A percentile compares a stretch with the other conserved stretches of the same genome.
These are phyloP conservation scores for Cyclanthera cordifolia DNA, from an alignment of 306 rosid genomes.

Conservation along the genomic window DNA sequence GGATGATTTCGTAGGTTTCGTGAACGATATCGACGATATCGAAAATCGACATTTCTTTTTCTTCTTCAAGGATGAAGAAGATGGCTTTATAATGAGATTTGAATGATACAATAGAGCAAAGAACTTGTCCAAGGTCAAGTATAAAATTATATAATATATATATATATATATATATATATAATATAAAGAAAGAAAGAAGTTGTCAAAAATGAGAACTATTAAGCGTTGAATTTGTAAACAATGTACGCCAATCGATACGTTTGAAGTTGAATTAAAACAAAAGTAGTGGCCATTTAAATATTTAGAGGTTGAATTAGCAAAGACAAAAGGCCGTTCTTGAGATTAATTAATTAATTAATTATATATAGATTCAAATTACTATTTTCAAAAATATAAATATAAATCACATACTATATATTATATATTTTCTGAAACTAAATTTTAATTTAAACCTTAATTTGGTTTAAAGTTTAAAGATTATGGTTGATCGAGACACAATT, in stretches of 20 bases:
- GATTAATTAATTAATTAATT: too few relatives aligned
- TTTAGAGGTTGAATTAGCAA: neutral
- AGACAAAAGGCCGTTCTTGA: neutral
- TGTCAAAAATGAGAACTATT: neutral
- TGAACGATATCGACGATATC: conserved; percentile 21
- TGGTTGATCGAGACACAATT: too few relatives aligned
- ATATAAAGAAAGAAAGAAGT: neutral
- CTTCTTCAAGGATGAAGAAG: neutral
- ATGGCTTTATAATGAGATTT: neutral
- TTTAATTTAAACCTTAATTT: too few relatives aligned
- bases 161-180: too few relatives aligned
- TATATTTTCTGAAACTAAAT: too few relatives aligned
- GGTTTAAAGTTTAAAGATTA: too few relatives aligned
- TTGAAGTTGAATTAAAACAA: neutral
- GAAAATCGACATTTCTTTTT: conserved; percentile 5
- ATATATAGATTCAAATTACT: too few relatives aligned
- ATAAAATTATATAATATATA: neutral
- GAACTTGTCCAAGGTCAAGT: neutral
- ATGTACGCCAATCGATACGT: neutral
- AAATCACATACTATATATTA: too few relatives aligned
- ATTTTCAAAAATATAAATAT: too few relatives aligned
- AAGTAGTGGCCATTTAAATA: neutral
- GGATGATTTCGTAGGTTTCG: conserved; percentile 21
- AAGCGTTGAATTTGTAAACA: neutral
- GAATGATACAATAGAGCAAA: neutral